Evolutionary conservation across 169 alveolate species (phyloP).

Genomic region (Plasmodium coatneyi): DNA sequence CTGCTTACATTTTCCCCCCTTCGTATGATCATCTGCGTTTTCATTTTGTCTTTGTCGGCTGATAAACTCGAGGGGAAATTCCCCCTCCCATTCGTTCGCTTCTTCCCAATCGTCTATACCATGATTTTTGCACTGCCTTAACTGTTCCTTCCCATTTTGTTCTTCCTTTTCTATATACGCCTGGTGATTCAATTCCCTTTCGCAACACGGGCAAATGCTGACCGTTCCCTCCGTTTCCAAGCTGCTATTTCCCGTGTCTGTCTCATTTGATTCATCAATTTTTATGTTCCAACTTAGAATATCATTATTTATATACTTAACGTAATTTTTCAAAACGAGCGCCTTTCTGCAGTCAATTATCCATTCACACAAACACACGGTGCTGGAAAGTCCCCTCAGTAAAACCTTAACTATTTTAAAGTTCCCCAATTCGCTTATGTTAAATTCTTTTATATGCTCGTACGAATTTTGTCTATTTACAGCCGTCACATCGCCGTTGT

Average conservation of each 20-base stretch:
- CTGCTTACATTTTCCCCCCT: neutral
- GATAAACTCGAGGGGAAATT: neutral
- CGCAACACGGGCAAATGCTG: neutral
- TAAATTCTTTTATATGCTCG: conserved; percentile 1
- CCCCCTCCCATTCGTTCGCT: neutral
- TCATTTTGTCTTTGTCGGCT: conserved; percentile 1
- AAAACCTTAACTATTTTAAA: conserved; percentile 40
- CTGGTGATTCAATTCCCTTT: neutral
- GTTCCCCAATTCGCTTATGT: conserved; percentile 22
- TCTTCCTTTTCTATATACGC: neutral
- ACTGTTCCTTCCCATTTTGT: neutral
- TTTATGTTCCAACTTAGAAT: conserved; percentile 17
- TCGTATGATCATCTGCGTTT: neutral
- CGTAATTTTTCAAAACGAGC: conserved; percentile 8
- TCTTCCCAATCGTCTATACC: neutral
- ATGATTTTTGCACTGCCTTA: neutral
- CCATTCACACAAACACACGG: conserved; percentile 70
- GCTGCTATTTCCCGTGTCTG: neutral
- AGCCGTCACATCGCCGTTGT: neutral
- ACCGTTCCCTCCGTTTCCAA: neutral
- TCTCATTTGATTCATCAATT: neutral
- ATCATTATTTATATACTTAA: conserved; percentile 48
- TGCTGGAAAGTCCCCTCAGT: conserved; percentile 53
- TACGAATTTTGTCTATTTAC: neutral
- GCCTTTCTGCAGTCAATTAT: conserved; percentile 15